Evolutionary conservation across 768 basidiomycete species (phyloP).

Genomic region (Ramaria rubella): DNA sequence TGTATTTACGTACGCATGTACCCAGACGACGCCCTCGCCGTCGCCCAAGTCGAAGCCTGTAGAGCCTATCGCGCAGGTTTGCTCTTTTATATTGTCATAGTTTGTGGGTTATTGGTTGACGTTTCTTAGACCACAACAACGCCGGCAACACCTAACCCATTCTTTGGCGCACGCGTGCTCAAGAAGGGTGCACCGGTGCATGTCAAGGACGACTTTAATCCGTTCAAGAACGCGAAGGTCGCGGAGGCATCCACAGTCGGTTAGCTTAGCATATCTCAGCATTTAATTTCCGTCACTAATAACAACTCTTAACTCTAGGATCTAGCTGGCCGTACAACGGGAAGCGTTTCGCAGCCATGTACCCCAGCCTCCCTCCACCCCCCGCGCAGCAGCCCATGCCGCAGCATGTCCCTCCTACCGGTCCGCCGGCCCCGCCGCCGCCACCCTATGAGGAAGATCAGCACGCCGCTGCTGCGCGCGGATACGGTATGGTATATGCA

Average conservation of each 20-base stretch:
- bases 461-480: conserved; percentile 40
- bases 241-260: conserved; percentile 66
- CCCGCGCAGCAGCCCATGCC: conserved; percentile 57
- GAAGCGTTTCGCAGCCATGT: conserved; percentile 77
- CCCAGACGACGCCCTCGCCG: conserved; percentile 35
- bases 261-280: conserved; percentile 40
- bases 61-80: conserved; percentile 40
- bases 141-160: conserved; percentile 58
- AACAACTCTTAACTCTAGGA: conserved; percentile 33
- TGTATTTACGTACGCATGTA: conserved; percentile 18
- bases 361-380: conserved; percentile 50
- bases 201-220: conserved; percentile 96
- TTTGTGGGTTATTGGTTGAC: neutral
- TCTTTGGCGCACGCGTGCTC: conserved; percentile 76
- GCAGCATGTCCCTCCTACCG: conserved; percentile 31
- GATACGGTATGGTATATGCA: conserved; percentile 53
- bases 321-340: conserved; percentile 85
- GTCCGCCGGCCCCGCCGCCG: conserved; percentile 42
- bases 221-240: conserved; percentile 85
- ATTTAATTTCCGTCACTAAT: neutral
- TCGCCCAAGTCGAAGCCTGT: conserved; percentile 57
- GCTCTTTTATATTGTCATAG: neutral
- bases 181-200: conserved; percentile 74
- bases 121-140: conserved; percentile 13
- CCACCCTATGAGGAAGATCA: conserved; percentile 76